These are phyloP conservation scores for Backusella australiensis DNA, from an alignment of 192 early-diverging fungal species.

Conservation along the genomic window DNA sequence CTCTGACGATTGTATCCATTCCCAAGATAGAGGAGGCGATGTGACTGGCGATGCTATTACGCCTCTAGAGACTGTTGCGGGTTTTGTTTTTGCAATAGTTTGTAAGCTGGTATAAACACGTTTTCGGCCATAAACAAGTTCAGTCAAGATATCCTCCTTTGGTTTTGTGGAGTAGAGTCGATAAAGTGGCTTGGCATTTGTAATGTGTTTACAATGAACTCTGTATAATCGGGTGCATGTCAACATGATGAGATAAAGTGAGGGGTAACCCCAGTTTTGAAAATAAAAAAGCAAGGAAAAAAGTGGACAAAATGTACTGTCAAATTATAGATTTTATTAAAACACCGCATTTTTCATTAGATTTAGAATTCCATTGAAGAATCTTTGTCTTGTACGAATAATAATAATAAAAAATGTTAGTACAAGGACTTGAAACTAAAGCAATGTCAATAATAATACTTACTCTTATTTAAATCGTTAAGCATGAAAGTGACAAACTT, in stretches of 20 bases:
- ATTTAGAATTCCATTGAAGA: background rate
- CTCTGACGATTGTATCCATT: conserved; percentile 33
- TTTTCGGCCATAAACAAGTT: conserved; percentile 41
- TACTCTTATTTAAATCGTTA: conserved; percentile 28
- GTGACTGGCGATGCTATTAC: conserved; percentile 32
- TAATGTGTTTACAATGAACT: background rate
- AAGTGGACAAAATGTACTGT: background rate
- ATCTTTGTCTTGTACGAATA: background rate
- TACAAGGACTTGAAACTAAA: background rate
- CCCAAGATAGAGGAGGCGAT: conserved; percentile 35
- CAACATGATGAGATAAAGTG: background rate
- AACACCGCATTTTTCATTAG: background rate
- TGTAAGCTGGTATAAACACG: conserved; percentile 42
- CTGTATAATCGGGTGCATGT: background rate
- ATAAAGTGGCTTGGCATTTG: background rate
- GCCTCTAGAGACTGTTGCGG: conserved; percentile 32
- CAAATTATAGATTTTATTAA: background rate
- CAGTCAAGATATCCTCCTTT: conserved; percentile 29
- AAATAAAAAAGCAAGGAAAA: background rate
- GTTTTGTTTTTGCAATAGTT: conserved; percentile 30
- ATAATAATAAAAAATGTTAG: background rate
- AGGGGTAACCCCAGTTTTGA: background rate
- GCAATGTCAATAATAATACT: background rate
- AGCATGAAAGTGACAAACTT: conserved; percentile 57
- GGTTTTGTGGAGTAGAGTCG: background rate